Percentiles rank a stretch among this genome's conserved stretches.
These are phyloP conservation scores for Mycena rosella DNA, from an alignment of 768 basidiomycete genomes.

Conservation along the genomic window DNA sequence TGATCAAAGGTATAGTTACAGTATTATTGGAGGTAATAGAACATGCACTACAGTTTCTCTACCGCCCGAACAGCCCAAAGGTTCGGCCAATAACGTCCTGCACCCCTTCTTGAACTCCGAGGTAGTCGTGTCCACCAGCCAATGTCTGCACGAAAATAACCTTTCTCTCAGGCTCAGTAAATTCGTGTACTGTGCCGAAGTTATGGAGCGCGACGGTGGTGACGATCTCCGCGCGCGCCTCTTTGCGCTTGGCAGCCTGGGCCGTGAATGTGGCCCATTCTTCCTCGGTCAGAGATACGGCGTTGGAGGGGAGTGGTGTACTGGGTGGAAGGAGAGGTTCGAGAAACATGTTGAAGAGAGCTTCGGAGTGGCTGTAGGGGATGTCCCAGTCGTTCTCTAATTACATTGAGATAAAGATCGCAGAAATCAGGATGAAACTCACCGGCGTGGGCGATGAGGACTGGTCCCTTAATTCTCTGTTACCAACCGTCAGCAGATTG, in stretches of 20 bases:
- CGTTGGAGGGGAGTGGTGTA: conserved; percentile 53
- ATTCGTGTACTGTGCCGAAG: conserved; percentile 68
- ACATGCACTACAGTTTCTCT: no score
- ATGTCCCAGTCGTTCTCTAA: conserved; percentile 78
- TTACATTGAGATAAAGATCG: conserved; percentile 4
- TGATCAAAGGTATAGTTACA: no score
- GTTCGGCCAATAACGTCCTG: conserved; percentile 69
- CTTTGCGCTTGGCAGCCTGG: conserved; percentile 55
- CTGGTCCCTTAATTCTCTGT: conserved; percentile 75
- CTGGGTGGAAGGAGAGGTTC: conserved; percentile 70
- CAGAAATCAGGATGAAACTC: conserved; percentile 9
- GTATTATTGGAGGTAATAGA: no score
- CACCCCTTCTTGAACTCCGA: conserved; percentile 78
- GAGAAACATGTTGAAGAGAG: conserved; percentile 76
- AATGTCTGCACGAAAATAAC: conserved; percentile 72
- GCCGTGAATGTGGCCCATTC: conserved; percentile 60
- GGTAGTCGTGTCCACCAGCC: conserved; percentile 72
- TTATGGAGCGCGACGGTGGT: conserved; percentile 57
- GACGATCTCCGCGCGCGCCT: conserved; percentile 60
- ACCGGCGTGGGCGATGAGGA: conserved; percentile 81
- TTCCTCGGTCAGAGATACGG: conserved; percentile 47
- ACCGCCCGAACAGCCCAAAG: conserved; percentile 44
- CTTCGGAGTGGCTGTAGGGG: conserved; percentile 73
- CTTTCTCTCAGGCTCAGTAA: conserved; percentile 57
- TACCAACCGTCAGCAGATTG: conserved; percentile 24